Evolutionary conservation across 176 grass and related monocot genomes (phyloP).

Genomic region (Ampelocalamus luodianensis): DNA sequence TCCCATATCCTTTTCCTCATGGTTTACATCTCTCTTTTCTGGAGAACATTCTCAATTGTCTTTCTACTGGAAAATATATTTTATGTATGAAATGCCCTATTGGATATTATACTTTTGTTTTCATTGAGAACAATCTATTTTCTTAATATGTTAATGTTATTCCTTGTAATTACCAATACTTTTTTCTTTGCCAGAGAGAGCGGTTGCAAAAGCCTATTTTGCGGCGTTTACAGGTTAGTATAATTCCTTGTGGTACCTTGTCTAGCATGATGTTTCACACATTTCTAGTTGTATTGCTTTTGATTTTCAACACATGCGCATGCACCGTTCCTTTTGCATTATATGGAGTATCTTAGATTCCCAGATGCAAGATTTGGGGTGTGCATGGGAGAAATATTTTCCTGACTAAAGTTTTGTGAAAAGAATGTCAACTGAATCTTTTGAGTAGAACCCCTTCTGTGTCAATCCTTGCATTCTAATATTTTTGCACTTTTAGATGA

Average conservation of each 20-base stretch:
- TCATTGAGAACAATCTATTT: not conserved
- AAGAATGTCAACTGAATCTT: not conserved
- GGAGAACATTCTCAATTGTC: not conserved
- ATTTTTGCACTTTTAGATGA: not conserved
- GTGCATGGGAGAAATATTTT: conserved; percentile 1
- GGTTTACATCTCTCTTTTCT: not conserved
- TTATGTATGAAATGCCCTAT: not conserved
- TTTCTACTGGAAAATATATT: not conserved
- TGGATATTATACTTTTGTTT: not conserved
- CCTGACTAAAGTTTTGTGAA: not conserved
- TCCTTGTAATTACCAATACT: conserved; percentile 30
- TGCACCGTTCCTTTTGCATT: not conserved
- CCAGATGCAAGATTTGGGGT: conserved; percentile 3
- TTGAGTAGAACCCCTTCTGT: not conserved
- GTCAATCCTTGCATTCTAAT: not conserved
- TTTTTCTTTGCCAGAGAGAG: conserved; percentile 73
- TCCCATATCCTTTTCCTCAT: conserved; percentile 20
- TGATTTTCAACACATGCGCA: not conserved
- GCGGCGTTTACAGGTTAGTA: conserved; percentile 82
- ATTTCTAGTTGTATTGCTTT: conserved; percentile 10
- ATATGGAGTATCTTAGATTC: not conserved
- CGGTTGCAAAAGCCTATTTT: conserved; percentile 97
- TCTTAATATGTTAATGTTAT: conserved; percentile 18
- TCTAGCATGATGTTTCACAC: conserved; percentile 21
- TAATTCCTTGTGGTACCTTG: conserved; percentile 28